phyloP scores from a whole-genome alignment of 176 grass and related monocot species.

The Cymbopogon citratus region DNA sequence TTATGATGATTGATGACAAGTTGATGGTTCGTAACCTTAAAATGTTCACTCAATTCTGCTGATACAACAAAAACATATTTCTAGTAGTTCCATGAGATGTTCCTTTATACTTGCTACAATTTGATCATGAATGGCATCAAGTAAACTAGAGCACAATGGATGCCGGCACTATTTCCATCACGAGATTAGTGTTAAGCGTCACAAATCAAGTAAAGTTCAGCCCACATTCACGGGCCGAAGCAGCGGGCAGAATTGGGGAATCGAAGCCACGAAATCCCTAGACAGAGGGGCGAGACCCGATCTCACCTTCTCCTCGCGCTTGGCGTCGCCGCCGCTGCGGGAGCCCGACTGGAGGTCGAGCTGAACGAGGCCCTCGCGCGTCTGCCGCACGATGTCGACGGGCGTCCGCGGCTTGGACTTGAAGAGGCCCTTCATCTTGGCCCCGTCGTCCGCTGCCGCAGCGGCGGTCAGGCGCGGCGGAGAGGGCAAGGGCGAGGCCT shows the following conservation, averaged over 20 bases:
- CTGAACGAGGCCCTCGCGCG: conserved; percentile 64
- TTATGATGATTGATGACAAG: background rate
- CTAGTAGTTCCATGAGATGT: background rate
- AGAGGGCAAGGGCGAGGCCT: conserved; percentile 38
- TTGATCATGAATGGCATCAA: background rate
- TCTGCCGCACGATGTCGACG: conserved; percentile 72
- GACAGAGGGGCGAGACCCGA: background rate
- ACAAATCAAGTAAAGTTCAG: background rate
- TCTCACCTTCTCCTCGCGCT: conserved; percentile 90
- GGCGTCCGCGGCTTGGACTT: conserved; percentile 85
- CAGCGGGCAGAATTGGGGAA: background rate
- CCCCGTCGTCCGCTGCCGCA: conserved; percentile 31
- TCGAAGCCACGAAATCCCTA: background rate
- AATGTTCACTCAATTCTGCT: background rate
- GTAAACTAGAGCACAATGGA: background rate
- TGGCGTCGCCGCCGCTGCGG: conserved; percentile 40
- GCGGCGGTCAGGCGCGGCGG: conserved; percentile 28
- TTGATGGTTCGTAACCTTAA: background rate
- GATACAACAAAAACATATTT: background rate
- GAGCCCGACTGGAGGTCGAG: conserved; percentile 45
- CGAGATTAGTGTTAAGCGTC: background rate
- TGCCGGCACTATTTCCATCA: background rate
- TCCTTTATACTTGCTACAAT: background rate
- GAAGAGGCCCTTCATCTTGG: conserved; percentile 90
- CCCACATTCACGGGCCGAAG: background rate